phyloP scores from a whole-genome alignment of 139 green algal species.

The Pedinophyceae sp. region DNA sequence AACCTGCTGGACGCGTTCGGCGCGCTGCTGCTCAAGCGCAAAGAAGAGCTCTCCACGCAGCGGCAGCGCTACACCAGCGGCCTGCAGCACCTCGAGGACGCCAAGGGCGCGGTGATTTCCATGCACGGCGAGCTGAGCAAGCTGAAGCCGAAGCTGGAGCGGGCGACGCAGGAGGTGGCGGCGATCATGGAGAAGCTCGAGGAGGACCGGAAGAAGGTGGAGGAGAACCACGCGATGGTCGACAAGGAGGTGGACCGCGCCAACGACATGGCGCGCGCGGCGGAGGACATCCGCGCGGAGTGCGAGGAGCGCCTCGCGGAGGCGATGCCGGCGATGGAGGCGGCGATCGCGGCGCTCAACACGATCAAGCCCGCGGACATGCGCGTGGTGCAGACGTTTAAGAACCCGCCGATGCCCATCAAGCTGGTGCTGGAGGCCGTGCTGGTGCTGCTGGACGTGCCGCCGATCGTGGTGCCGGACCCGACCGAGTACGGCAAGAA shows the following conservation, averaged over 20 bases:
- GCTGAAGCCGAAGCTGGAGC: slow-evolving; percentile 25
- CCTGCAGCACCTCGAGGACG: slow-evolving; percentile 12
- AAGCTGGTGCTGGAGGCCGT: slow-evolving; percentile 31
- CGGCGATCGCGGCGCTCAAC: slow-evolving; percentile 34
- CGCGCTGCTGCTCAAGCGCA: slow-evolving; percentile 13
- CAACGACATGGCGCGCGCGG: slow-evolving; percentile 31
- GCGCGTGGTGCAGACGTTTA: slow-evolving; percentile 36
- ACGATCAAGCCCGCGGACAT: slow-evolving; percentile 54
- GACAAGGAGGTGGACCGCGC: slow-evolving; percentile 47
- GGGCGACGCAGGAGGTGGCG: slow-evolving; percentile 30
- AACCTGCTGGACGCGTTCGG: slow-evolving; percentile 25
- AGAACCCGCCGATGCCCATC: slow-evolving; percentile 24
- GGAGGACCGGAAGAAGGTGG: slow-evolving; percentile 23
- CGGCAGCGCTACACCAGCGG: slow-evolving; percentile 17
- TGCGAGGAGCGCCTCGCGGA: slow-evolving; percentile 26
- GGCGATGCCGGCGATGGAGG: slow-evolving; percentile 24
- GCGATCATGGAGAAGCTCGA: slow-evolving; percentile 28
- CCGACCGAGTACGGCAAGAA: slow-evolving; percentile 13
- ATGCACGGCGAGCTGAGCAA: slow-evolving; percentile 31
- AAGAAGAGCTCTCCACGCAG: slow-evolving; percentile 6
- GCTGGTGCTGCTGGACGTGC: slow-evolving; percentile 17
- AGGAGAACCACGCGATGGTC: slow-evolving; percentile 28
- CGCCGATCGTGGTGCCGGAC: slow-evolving; percentile 11
- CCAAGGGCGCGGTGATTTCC: slow-evolving; percentile 6
- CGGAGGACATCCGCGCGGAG: slow-evolving; percentile 23